phyloP scores from a whole-genome alignment of 2,329 filamentous ascomycete genomes.

The Ceratocystis alfenasii region DNA sequence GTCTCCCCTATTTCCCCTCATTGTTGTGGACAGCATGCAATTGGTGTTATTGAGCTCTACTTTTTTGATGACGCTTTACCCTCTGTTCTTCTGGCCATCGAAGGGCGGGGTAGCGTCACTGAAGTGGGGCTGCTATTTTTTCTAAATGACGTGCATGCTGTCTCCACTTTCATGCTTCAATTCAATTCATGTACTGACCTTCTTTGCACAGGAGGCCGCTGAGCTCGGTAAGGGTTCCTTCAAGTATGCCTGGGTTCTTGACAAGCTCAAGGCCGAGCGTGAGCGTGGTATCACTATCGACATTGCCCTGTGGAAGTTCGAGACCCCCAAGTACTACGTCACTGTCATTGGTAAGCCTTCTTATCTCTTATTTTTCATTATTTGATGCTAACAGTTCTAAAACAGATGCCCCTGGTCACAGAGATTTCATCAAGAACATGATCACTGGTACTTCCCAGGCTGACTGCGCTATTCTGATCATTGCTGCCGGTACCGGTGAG shows the following conservation, averaged over 20 bases:
- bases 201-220: constrained; percentile 68
- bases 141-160: constrained; percentile 8
- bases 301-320: constrained; percentile 99
- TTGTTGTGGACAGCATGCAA: background rate
- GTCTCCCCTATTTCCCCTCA: constrained; percentile 28
- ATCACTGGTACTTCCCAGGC: constrained; percentile 99
- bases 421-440: constrained; percentile 99
- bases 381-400: constrained; percentile 8
- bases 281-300: constrained; percentile 99
- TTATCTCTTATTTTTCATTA: background rate
- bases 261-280: constrained; percentile 99
- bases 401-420: constrained; percentile 89
- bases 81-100: background rate
- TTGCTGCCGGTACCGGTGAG: constrained; percentile 99
- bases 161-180: constrained; percentile 2
- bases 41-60: background rate
- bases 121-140: background rate
- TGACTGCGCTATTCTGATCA: constrained; percentile 99
- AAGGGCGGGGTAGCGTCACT: background rate
- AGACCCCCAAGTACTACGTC: constrained; percentile 95
- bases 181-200: constrained; percentile 22
- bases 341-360: constrained; percentile 75
- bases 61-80: background rate
- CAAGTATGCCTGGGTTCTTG: constrained; percentile 99
- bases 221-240: constrained; percentile 99